Evolutionary conservation across 2,329 filamentous ascomycete species (phyloP), one percentile per base, ranked within the genome.

Genomic region (Cercospora sojina): DNA sequence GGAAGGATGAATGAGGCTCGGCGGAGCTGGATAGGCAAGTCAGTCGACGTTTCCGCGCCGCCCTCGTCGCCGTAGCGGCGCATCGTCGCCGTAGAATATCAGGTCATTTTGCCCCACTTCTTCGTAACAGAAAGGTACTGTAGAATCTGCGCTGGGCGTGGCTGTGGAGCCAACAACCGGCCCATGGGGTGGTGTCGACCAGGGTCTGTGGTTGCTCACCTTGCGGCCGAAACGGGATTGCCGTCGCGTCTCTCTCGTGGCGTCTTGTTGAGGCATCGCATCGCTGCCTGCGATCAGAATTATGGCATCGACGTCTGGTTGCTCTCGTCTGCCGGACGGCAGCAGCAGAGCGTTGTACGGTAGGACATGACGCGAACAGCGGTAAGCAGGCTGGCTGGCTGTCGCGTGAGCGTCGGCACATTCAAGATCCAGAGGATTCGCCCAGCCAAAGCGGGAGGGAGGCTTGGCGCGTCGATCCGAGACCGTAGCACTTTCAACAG

Each of bases 1-100:
- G 94, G 93, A 63, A 96, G 86, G 72, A 98, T 90, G 78, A 96
- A 93, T 53, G 92, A 95, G 71, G 91, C 91, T 77, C 94, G 91
- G 71, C 90, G 89, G 68, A 96, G 84, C 67, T 71, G 66, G 43
- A 64, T 65, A 16, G 64, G 55, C 25, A 9, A 4, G 56, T 51
- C n/a, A 41, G 60, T 41, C 55, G 59, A 9, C 23, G 53, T 62
- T 61, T 57, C 57, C 41, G 43, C 55, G 49, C 56, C 29, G 51
- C 25, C 2, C 18, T 38, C 38, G 8, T 56, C 32, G 20, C 16
- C 13, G 12, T 53, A 27, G 56, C 51, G 49, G 13, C 60, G 49
- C 60, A 56, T 63, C 18, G 23, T 57, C 29, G 49, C 20, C 5
- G 49, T 56, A 29, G 9, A 16, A 9, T 38, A 25, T 63, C 53